Evolutionary conservation across 176 grass and related monocot genomes (phyloP), one percentile per base, ranked within the genome.

Genomic region (Elymus sibiricus): DNA sequence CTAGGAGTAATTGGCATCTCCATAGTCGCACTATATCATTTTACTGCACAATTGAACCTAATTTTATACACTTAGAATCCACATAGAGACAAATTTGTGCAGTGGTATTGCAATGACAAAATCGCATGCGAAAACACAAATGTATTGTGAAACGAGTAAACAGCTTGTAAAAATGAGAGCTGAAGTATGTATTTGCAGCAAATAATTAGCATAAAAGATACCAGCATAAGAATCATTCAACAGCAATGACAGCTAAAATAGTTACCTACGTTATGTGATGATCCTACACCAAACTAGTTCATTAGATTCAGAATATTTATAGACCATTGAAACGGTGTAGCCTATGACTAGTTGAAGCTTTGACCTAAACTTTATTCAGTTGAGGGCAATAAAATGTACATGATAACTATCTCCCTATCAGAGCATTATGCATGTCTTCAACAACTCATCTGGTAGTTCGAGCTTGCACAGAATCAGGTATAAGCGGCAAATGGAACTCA

Each of bases 331-430:
- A 78, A 79, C 28, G 29, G n/a, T 29, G 24, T 19, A 77, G 61
- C 44, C 74, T 78, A 84, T 84, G 65, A 14, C 38, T 37, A 37
- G 15, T 38, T 62, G 22, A 24, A 83, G 47, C 21, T 77, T 78
- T 53, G 31, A 53, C 14, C 29, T 40, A 16, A 83, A 40, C 42
- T 44, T 44, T 44, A 26, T 46, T 43, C 39, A 59, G 11, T 38
- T 75, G 63, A 11, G 44, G 47, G 58, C 58, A 28, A 31, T 34
- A 16, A 15, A 65, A 37, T 66, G 56, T 35, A 47, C 70, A 42
- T 19, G 38, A 9, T 25, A 79, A 53, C 40, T 56, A 84, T 64
- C 58, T 64, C 24, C 26, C 7, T 49, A 10, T 25, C 9, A 80
- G 10, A 37, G 27, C 47, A 79, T 71, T 42, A 71, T 42, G 38